Evolutionary conservation across 768 basidiomycete genomes (phyloP), one percentile per base, ranked within the genome.

Genomic region (Rossbeevera mucosa): DNA sequence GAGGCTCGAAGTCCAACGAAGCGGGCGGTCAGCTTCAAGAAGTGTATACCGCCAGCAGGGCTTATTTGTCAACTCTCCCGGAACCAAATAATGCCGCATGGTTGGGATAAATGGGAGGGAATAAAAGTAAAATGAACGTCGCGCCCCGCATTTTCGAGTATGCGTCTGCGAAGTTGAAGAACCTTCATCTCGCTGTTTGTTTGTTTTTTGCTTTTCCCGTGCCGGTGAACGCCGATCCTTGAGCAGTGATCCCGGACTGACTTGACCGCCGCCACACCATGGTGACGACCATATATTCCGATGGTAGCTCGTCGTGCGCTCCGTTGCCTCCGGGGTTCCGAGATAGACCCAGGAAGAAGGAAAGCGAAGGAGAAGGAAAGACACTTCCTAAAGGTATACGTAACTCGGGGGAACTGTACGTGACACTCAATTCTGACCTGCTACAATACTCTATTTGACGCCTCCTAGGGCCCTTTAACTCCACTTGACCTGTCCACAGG

Each of bases 11-110:
- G 24, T 29, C 22, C 40, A 38, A 0, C 21, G 13, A 28, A 1
- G 9, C 8, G 9, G 1, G 33, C 33, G n/a, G 4, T 36, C n/a
- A 36, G 33, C 4, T 9, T 1, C 26, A 12, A 8, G n/a, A 24
- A 21, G 13, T 18, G n/a, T 7, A 13, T 3, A 16, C 11, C 18
- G 4, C n/a, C n/a, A n/a, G n/a, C n/a, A n/a, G 16, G 11, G n/a
- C 9, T 47, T 56, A 54, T 60, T 60, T 63, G 58, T 20, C 56
- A 26, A 48, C 38, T 21, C 8, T 40, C 51, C 53, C 48, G 2
- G 43, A 52, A 51, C 44, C 58, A 64, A 64, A 57, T 46, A 58
- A 54, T 48, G 16, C 50, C 56, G 59, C 56, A 18, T 33, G 47
- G 42, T 41, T 41, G 43, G 13, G 40, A 59, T 50, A 56, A 59